Percentiles rank a stretch among this genome's conserved stretches.
These are phyloP conservation scores for Ceratocystis albifundus DNA, from an alignment of 2,329 filamentous ascomycete genomes.

Conservation along the genomic window DNA sequence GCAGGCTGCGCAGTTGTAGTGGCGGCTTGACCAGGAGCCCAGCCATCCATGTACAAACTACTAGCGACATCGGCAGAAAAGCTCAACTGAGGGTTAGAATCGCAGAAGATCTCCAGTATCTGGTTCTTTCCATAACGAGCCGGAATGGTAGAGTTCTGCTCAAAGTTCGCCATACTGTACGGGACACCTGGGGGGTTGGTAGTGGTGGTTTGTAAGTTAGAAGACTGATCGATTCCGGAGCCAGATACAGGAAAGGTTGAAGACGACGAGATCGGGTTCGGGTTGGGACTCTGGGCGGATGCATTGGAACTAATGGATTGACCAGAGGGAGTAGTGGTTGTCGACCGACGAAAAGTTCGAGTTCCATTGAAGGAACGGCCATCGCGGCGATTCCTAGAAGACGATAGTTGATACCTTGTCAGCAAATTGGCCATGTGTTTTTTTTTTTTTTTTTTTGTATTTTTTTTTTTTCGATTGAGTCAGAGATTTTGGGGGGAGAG, in stretches of 20 bases:
- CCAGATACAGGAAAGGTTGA: constrained; percentile 33
- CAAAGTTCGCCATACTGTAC: constrained; percentile 5
- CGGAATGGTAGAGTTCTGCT: constrained; percentile 29
- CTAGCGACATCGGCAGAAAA: constrained; percentile 15
- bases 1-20: constrained; percentile 33
- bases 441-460: too few relatives aligned
- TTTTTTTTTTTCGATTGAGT: constrained; percentile 1
- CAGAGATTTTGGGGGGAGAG: not conserved
- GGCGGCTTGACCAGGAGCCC: constrained; percentile 55
- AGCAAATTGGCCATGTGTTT: not conserved
- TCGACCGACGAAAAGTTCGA: constrained; percentile 52
- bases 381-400: constrained; percentile 45
- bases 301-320: constrained; percentile 33
- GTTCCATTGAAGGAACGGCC: constrained; percentile 50
- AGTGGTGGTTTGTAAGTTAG: constrained; percentile 1
- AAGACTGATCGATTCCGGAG: constrained; percentile 28
- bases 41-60: constrained; percentile 57
- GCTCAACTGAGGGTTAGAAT: constrained; percentile 41
- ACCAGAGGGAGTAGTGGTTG: constrained; percentile 43
- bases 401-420: not conserved
- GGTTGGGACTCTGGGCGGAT: constrained; percentile 30
- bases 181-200: constrained; percentile 1
- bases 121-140: constrained; percentile 68
- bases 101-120: constrained; percentile 57
- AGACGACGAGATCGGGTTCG: constrained; percentile 25